These are phyloP conservation scores for Globisporangium sylvaticum DNA, from an alignment of 352 stramenopile species.

Conservation along the genomic window DNA sequence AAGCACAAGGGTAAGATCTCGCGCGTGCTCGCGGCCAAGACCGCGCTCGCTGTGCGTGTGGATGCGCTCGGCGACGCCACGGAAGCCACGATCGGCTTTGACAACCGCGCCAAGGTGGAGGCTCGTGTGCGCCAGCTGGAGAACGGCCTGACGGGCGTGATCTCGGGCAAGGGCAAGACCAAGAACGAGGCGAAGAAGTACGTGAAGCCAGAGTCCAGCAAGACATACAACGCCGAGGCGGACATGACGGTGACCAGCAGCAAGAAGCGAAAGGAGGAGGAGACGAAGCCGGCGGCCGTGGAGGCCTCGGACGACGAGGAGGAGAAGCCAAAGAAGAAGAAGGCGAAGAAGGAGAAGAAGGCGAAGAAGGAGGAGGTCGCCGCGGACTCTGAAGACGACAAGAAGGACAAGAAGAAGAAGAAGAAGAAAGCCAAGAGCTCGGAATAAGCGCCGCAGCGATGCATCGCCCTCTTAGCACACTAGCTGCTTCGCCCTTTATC, in stretches of 20 bases:
- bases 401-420: conserved; percentile 45
- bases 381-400: conserved; percentile 28
- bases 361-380: conserved; percentile 56
- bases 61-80: conserved; percentile 97
- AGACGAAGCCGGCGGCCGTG: conserved; percentile 48
- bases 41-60: conserved; percentile 97
- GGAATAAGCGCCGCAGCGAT: conserved; percentile 15
- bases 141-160: conserved; percentile 85
- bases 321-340: conserved; percentile 69
- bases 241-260: conserved; percentile 92
- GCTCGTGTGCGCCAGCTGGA: conserved; percentile 96
- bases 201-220: conserved; percentile 69
- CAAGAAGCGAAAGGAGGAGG: conserved; percentile 85
- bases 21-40: conserved; percentile 98
- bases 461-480: neutral
- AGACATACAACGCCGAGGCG: conserved; percentile 92
- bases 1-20: conserved; percentile 99
- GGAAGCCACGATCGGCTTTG: conserved; percentile 94
- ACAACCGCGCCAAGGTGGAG: conserved; percentile 98
- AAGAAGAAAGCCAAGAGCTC: conserved; percentile 32
- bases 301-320: conserved; percentile 55
- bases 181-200: conserved; percentile 92
- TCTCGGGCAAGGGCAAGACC: conserved; percentile 87
- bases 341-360: conserved; percentile 43
- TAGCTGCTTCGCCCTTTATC: neutral